Base-by-base conservation (phyloP, 495 filamentous ascomycete genomes). In the Neurospora sp. region DNA sequence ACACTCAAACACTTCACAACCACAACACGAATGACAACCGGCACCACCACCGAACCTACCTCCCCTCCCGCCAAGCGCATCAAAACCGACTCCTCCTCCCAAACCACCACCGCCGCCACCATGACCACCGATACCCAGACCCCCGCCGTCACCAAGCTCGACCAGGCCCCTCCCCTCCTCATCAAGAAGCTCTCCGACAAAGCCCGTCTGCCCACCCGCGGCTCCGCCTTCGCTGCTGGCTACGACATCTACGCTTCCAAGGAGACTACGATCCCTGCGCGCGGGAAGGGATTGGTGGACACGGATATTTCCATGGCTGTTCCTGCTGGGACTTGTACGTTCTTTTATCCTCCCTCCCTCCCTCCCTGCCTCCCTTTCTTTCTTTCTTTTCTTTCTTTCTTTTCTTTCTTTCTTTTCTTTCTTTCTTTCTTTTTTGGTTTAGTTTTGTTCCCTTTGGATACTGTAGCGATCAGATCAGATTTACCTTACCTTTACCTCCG, bases 261-360 rank as follows among this genome's bases (percentile, higher is more conserved):
- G 76, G 87, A 90, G 61, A 91, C 92, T 10, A 86, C 86, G 1
- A 89, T 99, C 40, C 93, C 93, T 0, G 89, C 91, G 20, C 86
- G 93, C 75, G 94, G 94, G 69, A 94, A 94, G 83, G 93, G 83
- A 4, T 80, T 97, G 44, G 94, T 97, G 37, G 93, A 96, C 76
- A 98, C 96, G 16, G 96, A 93, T 75, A 90, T 99, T 76, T 87
- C 88, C 38, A 93, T 99, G 83, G 92, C 94, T 18, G 91, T 97
- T 22, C 94, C 96, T 0, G 90, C 88, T 38, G 93, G 91, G 39
- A 96, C 93, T 14, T 98, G 93, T 97, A 86, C 41, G 90, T 85
- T 72, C 14, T 37, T 48, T 31, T 37, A 35, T 46, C 27, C 39
- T 1, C 35, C n/a, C 71, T 40, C 40, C 6, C 31, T 35, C 31